Base-by-base conservation (phyloP, 331 rosid genomes). In the Erythrophleum ivorense region DNA sequence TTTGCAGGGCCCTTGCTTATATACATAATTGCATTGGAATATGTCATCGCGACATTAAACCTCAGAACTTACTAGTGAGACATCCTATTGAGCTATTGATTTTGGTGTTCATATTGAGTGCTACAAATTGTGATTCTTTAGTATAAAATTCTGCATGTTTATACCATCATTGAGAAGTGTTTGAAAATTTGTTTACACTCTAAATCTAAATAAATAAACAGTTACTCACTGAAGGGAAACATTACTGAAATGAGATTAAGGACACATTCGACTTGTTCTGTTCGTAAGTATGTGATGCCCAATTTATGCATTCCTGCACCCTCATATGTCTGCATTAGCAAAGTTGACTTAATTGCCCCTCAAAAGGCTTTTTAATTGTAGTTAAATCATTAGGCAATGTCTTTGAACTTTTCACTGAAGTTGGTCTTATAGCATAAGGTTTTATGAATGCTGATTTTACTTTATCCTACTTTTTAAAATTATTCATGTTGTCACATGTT, bases 41-140 rank as follows among this genome's bases (percentile, higher is more conserved):
- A 80, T 94, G 98, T 84, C 98, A 94, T 73, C 98, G 98, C 50
- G 98, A 94, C 85, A 94, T 94, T 88, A 94, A 94, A 85, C 95
- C 97, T 84, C 98, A 94, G 83, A 94, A 94, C 82, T 82, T 94
- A 74, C 98, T 94, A 10, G 98, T 94, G 89, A 92, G 94, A 82
- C 60, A 67, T 53, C 77, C 78, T 21, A 69, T 74, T 73, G 64
- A 19, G 60, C 71, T 67, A 48, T 77, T 74, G 60, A 58, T 66
- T 74, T 43, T 69, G 34, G 49, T 80, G 13, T 80, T 81, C 57
- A 41, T 80, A 60, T 46, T 49, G 41, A 72, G 43, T 69, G 45
- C 45, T 48, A n/a, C 43, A 18, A 16, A 67, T 64, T 19, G 45
- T 63, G n/a, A 33, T 63, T 62, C 45, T 38, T 76, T 64, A 57